phyloP scores from a whole-genome alignment of 352 stramenopile species.

The Peronospora belbahrii region DNA sequence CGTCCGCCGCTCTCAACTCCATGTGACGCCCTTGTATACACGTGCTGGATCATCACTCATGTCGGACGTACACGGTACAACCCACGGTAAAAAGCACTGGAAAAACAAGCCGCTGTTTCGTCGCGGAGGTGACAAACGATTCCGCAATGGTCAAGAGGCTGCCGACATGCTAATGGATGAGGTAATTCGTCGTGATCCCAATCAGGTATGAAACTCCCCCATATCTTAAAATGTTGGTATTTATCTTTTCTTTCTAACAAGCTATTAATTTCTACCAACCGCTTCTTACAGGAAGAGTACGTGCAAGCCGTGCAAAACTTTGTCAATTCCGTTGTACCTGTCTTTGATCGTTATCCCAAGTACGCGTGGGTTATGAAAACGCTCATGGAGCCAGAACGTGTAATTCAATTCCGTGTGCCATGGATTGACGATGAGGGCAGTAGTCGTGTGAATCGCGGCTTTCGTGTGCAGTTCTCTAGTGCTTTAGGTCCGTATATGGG shows the following conservation, averaged over 20 bases:
- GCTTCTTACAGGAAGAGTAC: conserved; percentile 30
- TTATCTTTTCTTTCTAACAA: conserved; percentile 12
- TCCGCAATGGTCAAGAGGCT: conserved; percentile 94
- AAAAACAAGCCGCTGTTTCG: conserved; percentile 96
- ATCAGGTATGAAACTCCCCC: conserved; percentile 33
- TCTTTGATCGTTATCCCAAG: conserved; percentile 85
- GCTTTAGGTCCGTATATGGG: conserved; percentile 91
- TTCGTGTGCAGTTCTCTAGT: conserved; percentile 95
- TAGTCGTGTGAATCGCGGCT: conserved; percentile 93
- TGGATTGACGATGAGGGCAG: conserved; percentile 96
- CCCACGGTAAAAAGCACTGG: conserved; percentile 88
- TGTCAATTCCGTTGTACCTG: conserved; percentile 74
- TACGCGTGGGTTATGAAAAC: conserved; percentile 89
- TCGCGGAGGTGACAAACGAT: conserved; percentile 91
- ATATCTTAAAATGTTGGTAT: conserved; percentile 5
- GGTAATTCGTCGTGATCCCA: conserved; percentile 63
- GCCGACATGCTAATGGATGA: conserved; percentile 90
- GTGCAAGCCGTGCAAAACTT: conserved; percentile 71
- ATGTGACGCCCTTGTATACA: conserved; percentile 13
- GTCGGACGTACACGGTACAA: conserved; percentile 85
- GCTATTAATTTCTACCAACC: background rate
- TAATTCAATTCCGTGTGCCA: conserved; percentile 93
- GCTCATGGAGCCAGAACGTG: conserved; percentile 93
- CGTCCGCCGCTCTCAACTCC: conserved; percentile 10
- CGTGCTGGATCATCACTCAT: conserved; percentile 59